Conservation (phyloP, 1,139 yeast genomes). For the Diutina neorugosa region DNA sequence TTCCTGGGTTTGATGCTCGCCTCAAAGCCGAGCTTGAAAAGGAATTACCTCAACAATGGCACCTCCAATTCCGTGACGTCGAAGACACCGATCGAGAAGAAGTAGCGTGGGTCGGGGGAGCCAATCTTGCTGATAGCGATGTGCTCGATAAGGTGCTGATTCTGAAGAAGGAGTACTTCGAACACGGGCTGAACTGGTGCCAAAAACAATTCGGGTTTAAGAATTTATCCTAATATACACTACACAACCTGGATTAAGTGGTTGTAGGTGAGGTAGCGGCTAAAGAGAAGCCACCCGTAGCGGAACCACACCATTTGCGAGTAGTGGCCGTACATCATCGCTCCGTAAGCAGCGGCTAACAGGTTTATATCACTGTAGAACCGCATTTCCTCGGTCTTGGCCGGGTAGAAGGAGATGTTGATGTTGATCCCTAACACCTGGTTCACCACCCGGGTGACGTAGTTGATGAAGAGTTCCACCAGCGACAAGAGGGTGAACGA, state of each 20-base stretch:
- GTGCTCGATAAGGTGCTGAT: slow-evolving; percentile 46
- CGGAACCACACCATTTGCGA: slow-evolving; percentile 96
- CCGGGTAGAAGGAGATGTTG: slow-evolving; percentile 27
- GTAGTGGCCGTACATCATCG: slow-evolving; percentile 75
- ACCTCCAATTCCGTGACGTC: slow-evolving; percentile 31
- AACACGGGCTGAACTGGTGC: slow-evolving; percentile 76
- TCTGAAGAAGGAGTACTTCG: slow-evolving; percentile 69
- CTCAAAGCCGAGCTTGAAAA: slow-evolving; percentile 46
- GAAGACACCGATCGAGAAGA: slow-evolving; percentile 13
- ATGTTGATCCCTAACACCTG: slow-evolving; percentile 25
- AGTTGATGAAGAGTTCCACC: slow-evolving; percentile 28
- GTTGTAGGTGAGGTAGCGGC: slow-evolving; percentile 67
- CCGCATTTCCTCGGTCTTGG: slow-evolving; percentile 17
- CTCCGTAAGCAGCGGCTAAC: slow-evolving; percentile 48
- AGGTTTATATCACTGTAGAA: slow-evolving; percentile 45
- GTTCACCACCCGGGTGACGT: slow-evolving; percentile 19
- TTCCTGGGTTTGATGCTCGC: slow-evolving; percentile 57
- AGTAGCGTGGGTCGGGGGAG: slow-evolving; percentile 31
- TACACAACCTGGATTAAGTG: slow-evolving; percentile 33
- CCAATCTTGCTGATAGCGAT: slow-evolving; percentile 38
- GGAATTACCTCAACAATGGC: slow-evolving; percentile 61
- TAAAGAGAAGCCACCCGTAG: slow-evolving; percentile 72
- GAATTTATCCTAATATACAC: slow-evolving; percentile 12
- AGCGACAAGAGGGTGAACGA: slow-evolving; percentile 37
- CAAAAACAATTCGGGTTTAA: slow-evolving; percentile 64